Evolutionary conservation across 768 basidiomycete genomes (phyloP).

Genomic region (Pulveroboletus sp.): DNA sequence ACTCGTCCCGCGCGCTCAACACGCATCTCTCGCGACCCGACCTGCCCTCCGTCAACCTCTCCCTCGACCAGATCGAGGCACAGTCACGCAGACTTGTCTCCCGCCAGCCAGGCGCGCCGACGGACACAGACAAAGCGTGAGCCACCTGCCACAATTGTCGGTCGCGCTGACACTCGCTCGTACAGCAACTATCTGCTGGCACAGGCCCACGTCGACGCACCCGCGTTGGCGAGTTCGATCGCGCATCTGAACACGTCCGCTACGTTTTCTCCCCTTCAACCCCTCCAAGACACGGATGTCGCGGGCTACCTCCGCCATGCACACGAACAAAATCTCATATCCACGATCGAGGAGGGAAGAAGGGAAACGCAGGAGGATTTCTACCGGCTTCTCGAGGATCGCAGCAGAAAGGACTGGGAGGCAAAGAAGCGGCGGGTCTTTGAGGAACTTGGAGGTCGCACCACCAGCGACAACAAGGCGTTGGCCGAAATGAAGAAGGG

Average conservation of each 20-base stretch:
- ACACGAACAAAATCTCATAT: constrained; percentile 91
- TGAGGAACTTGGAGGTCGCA: constrained; percentile 78
- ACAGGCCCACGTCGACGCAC: constrained; percentile 89
- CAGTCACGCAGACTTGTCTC: constrained; percentile 84
- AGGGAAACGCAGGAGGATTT: constrained; percentile 83
- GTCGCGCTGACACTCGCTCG: constrained; percentile 2
- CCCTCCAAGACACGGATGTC: constrained; percentile 91
- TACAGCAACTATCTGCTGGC: constrained; percentile 86
- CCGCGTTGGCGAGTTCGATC: constrained; percentile 80
- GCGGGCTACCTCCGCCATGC: constrained; percentile 92
- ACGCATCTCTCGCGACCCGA: constrained; percentile 76
- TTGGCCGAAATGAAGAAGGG: constrained; percentile 61
- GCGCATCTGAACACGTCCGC: constrained; percentile 75
- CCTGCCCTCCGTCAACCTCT: constrained; percentile 82
- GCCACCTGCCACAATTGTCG: constrained; percentile 25
- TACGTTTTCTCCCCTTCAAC: constrained; percentile 86
- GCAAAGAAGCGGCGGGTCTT: constrained; percentile 85
- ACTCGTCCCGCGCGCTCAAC: constrained; percentile 68
- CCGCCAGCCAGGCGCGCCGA: constrained; percentile 58
- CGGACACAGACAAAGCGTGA: constrained; percentile 72
- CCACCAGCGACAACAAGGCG: constrained; percentile 50
- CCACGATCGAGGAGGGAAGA: constrained; percentile 87
- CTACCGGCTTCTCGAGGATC: constrained; percentile 73
- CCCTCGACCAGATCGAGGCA: constrained; percentile 92
- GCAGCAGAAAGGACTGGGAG: constrained; percentile 82